These are phyloP conservation scores for Termitomyces bulborhizus DNA, from an alignment of 768 basidiomycete genomes.

Conservation along the genomic window DNA sequence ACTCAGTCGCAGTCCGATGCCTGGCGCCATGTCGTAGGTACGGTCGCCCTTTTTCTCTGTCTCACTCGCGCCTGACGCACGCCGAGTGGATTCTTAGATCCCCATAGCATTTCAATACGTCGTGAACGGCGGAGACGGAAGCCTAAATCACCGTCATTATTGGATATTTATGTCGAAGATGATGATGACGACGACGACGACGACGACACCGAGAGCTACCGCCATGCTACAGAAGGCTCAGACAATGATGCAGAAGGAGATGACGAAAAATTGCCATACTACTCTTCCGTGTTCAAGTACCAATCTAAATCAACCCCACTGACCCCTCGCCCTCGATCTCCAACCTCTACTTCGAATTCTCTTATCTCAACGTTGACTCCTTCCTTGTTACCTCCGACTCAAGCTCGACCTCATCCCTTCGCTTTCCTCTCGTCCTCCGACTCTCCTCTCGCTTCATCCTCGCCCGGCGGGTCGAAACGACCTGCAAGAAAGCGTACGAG, in stretches of 20 bases:
- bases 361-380: background rate
- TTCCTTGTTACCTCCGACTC: conserved; percentile 19
- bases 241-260: conserved; percentile 4
- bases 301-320: conserved; percentile 14
- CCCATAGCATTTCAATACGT: conserved; percentile 4
- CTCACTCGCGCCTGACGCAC: conserved; percentile 1
- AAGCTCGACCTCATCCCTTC: conserved; percentile 11
- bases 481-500: background rate
- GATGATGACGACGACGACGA: background rate
- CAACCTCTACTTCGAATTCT: background rate
- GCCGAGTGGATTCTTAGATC: conserved; percentile 21
- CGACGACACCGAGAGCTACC: background rate
- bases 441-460: background rate
- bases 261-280: background rate
- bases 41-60: conserved; percentile 14
- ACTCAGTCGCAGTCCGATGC: conserved; percentile 21
- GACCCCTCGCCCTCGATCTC: conserved; percentile 7
- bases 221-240: background rate
- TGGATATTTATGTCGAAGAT: background rate
- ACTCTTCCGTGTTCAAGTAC: conserved; percentile 3
- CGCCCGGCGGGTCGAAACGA: background rate
- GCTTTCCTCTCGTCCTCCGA: conserved; percentile 5
- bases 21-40: conserved; percentile 34
- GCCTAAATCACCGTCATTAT: background rate
- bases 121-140: conserved; percentile 30